phyloP scores from a whole-genome alignment of 140 eudicot genomes.

The Oenanthe javanica region DNA sequence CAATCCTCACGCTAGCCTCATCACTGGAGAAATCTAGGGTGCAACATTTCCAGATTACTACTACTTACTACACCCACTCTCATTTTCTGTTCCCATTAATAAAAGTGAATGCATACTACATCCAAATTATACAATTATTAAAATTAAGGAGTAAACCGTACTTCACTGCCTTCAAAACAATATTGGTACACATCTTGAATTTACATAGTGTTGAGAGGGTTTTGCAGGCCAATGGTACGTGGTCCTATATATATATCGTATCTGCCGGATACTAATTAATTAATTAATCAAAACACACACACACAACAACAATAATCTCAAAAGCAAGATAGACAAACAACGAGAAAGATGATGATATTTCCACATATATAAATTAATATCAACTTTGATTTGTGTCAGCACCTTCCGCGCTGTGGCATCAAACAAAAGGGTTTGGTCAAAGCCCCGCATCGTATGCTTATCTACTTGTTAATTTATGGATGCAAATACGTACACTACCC shows the following conservation, averaged over 20 bases:
- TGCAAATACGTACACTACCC: background rate
- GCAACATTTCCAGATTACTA: background rate
- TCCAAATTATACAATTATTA: background rate
- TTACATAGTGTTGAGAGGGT: no score
- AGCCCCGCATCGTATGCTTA: background rate
- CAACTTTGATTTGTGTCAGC: conserved; percentile 28
- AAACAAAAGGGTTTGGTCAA: conserved; percentile 12
- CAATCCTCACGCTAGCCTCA: no score
- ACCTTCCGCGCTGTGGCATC: conserved; percentile 41
- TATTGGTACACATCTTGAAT: no score
- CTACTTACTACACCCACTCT: background rate
- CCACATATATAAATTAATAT: background rate
- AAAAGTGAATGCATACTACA: background rate
- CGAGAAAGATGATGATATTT: background rate
- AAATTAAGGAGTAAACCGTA: background rate
- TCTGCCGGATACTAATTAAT: background rate
- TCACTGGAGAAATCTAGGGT: background rate
- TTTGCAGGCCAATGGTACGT: no score
- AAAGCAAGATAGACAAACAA: conserved; percentile 1
- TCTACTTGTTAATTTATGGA: background rate
- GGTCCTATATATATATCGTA: no score
- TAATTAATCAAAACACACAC: background rate
- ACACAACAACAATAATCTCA: background rate
- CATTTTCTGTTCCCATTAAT: background rate
- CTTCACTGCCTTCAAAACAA: background rate